Conservation (phyloP, 2,329 filamentous ascomycete genomes). For the Exophiala calicioides region DNA sequence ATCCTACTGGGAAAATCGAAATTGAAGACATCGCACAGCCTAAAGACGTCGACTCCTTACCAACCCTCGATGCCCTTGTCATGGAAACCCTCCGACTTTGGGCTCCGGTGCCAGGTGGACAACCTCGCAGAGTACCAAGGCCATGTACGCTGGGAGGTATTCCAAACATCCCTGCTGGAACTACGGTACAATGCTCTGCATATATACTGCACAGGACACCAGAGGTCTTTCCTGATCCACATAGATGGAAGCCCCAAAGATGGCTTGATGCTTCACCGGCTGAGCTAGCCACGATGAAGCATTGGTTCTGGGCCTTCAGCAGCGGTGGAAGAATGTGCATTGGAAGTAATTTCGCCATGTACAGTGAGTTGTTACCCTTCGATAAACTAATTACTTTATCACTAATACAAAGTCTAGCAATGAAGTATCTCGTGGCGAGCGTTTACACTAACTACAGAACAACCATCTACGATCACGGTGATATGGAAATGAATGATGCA, state of each 20-base stretch:
- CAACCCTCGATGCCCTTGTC: conserved; percentile 58
- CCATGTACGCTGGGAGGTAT: conserved; percentile 42
- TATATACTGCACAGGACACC: conserved; percentile 54
- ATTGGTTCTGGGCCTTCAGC: conserved; percentile 53
- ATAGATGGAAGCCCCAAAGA: conserved; percentile 48
- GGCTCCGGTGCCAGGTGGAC: conserved; percentile 61
- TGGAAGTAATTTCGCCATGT: conserved; percentile 48
- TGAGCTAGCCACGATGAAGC: conserved; percentile 40
- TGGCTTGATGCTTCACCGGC: conserved; percentile 45
- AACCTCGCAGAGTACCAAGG: conserved; percentile 52
- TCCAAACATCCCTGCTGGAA: conserved; percentile 43
- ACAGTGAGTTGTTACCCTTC: conserved; percentile 37
- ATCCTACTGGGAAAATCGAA: not conserved
- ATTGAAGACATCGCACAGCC: conserved; percentile 26
- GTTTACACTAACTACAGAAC: conserved; percentile 69
- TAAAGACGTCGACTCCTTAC: conserved; percentile 49
- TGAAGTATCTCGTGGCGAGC: conserved; percentile 68
- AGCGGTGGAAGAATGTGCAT: conserved; percentile 51
- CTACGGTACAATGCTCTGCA: conserved; percentile 47
- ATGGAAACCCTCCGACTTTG: conserved; percentile 63
- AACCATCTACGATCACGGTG: conserved; percentile 59
- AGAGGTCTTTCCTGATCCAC: conserved; percentile 49
- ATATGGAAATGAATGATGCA: conserved; percentile 64
- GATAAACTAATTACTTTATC: not conserved
- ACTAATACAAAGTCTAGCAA: conserved; percentile 52